These are phyloP conservation scores for Colletotrichum viniferum DNA, from an alignment of 2,329 filamentous ascomycete species.

Conservation along the genomic window DNA sequence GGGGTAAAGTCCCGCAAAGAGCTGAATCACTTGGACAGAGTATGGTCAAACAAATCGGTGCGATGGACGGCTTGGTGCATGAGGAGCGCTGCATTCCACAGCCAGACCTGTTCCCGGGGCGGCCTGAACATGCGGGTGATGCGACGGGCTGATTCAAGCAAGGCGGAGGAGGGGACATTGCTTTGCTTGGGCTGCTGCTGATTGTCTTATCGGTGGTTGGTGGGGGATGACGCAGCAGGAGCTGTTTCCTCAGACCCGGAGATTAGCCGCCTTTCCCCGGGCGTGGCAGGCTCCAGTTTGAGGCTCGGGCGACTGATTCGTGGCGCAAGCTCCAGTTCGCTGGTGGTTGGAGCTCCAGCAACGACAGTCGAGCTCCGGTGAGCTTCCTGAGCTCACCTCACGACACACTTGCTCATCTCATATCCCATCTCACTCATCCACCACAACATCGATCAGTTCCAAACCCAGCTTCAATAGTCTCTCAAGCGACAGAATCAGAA, in stretches of 20 bases:
- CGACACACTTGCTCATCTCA: background rate
- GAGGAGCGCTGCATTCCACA: background rate
- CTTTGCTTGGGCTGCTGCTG: background rate
- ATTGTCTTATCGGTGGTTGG: background rate
- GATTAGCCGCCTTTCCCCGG: background rate
- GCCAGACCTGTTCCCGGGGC: background rate
- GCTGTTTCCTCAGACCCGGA: background rate
- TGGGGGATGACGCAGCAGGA: slow-evolving; percentile 7
- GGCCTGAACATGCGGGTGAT: background rate
- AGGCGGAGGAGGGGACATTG: background rate
- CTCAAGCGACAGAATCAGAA: background rate
- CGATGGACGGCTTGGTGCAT: background rate
- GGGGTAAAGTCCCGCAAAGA: background rate
- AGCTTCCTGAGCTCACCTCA: background rate
- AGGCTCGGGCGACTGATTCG: background rate
- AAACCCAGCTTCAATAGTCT: background rate
- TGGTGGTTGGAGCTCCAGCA: background rate
- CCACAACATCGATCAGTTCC: background rate
- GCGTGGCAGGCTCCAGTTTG: background rate
- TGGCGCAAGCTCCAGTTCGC: slow-evolving; percentile 14
- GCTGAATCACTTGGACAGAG: background rate
- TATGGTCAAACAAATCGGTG: background rate
- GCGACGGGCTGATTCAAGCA: background rate
- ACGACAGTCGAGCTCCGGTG: background rate
- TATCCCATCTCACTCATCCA: background rate